These are phyloP conservation scores for Monosporascus sp. DNA, from an alignment of 2,329 filamentous ascomycete genomes.

Conservation along the genomic window DNA sequence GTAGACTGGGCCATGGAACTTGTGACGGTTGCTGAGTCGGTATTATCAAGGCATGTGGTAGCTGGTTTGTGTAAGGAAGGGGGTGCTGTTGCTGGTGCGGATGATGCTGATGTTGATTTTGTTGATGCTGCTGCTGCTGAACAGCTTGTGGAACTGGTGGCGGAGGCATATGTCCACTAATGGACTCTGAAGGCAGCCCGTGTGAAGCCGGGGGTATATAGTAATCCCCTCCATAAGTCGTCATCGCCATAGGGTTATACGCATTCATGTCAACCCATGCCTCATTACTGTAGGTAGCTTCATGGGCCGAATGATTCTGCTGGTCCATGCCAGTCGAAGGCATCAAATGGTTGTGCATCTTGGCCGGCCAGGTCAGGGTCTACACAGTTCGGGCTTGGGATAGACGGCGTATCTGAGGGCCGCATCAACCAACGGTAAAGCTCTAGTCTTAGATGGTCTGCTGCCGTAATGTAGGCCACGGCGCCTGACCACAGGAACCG, in stretches of 20 bases:
- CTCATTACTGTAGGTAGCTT: slow-evolving; percentile 38
- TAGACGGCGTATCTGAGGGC: slow-evolving; percentile 13
- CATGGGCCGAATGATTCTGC: slow-evolving; percentile 39
- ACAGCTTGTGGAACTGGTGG: slow-evolving; percentile 56
- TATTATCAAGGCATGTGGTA: slow-evolving; percentile 65
- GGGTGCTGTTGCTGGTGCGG: background rate
- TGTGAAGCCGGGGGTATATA: slow-evolving; percentile 50
- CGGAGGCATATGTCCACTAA: slow-evolving; percentile 47
- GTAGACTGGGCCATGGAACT: slow-evolving; percentile 68
- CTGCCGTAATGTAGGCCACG: slow-evolving; percentile 15
- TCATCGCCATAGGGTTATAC: slow-evolving; percentile 65
- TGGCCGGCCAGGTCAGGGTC: slow-evolving; percentile 17
- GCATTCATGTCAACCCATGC: slow-evolving; percentile 53
- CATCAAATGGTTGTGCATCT: slow-evolving; percentile 43
- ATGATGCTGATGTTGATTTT: slow-evolving; percentile 7
- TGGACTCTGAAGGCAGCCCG: slow-evolving; percentile 43
- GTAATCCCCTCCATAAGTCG: slow-evolving; percentile 60
- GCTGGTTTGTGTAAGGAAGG: slow-evolving; percentile 35
- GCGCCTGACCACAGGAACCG: slow-evolving; percentile 13
- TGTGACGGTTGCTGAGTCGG: slow-evolving; percentile 48
- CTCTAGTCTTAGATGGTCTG: slow-evolving; percentile 14
- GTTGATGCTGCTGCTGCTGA: slow-evolving; percentile 41
- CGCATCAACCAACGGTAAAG: slow-evolving; percentile 18
- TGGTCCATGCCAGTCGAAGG: slow-evolving; percentile 41
- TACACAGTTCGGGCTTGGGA: slow-evolving; percentile 13